phyloP scores from a whole-genome alignment of 768 basidiomycete species.

The Mycena haematopus region DNA sequence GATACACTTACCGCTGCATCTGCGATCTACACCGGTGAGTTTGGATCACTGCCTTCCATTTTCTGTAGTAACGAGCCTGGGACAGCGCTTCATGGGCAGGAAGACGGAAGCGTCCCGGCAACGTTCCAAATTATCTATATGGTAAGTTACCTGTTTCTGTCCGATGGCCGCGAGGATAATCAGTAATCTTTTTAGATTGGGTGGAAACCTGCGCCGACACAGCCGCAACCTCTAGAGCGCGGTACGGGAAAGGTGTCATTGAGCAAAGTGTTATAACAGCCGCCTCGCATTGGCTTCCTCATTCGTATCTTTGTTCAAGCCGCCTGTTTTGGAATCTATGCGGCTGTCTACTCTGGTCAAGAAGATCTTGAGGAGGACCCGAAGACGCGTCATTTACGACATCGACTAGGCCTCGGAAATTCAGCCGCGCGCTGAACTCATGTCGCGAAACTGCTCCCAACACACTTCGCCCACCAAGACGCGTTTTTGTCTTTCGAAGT shows the following conservation, averaged over 20 bases:
- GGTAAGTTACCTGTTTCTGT: slow-evolving; percentile 51
- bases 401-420: slow-evolving; percentile 24
- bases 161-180: background rate
- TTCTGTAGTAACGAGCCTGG: slow-evolving; percentile 4
- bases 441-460: slow-evolving; percentile 14
- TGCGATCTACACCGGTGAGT: slow-evolving; percentile 88
- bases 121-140: slow-evolving; percentile 97
- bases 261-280: slow-evolving; percentile 23
- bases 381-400: slow-evolving; percentile 17
- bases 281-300: background rate
- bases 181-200: slow-evolving; percentile 61
- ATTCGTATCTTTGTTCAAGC: slow-evolving; percentile 17
- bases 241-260: slow-evolving; percentile 48
- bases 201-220: slow-evolving; percentile 77
- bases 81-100: slow-evolving; percentile 82
- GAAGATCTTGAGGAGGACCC: slow-evolving; percentile 15
- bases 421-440: slow-evolving; percentile 8
- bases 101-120: slow-evolving; percentile 86
- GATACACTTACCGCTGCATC: slow-evolving; percentile 92
- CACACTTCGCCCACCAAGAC: slow-evolving; percentile 24
- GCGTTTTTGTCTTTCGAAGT: slow-evolving; percentile 31
- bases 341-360: slow-evolving; percentile 13
- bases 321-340: slow-evolving; percentile 13
- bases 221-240: slow-evolving; percentile 64
- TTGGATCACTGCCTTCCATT: background rate